Evolutionary conservation across 176 grass and related monocot species (phyloP), one percentile per base, ranked within the genome.

Genomic region (Cenchrus americanus): DNA sequence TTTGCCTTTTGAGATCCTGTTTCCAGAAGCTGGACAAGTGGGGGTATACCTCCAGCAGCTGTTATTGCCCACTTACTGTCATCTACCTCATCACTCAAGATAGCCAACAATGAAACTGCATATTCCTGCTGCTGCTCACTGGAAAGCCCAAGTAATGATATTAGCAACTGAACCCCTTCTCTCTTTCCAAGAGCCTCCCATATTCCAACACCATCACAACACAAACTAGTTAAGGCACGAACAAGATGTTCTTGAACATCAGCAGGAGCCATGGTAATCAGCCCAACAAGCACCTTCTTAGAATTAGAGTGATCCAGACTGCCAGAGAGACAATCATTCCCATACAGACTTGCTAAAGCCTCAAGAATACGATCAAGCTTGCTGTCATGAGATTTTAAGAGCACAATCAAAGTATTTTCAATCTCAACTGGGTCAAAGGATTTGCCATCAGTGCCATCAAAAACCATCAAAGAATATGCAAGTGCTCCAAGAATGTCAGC

Each of bases 41-140:
- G 96, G 85, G 95, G 93, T 52, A 98, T 95, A 58, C 93, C 96
- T 66, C 96, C 96, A 87, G 96, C 96, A 95, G 93, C 96, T 70
- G 93, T 95, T 83, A 98, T 94, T 76, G 93, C 96, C 93, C 96
- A 95, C 74, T 95, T 98, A 82, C 96, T 96, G 62, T 98, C 93
- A 83, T 95, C 96, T 90, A 95, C 87, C 90, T 94, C 80, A 80
- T 96, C 89, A 62, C 93, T 98, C 85, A 98, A 93, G 73, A 96
- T 96, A 69, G 87, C 85, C 73, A 98, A 89, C 55, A 98, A 86
- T 2, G 89, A 89, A 92, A 98, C 93, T 66, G 96, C 89, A 86
- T 98, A 92, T 67, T 98, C 96, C 80, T 98, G 93, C 80, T 98
- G 91, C 73, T 95, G 91, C 83, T 98, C 96, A 75, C 93, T 89